phyloP scores from a whole-genome alignment of 306 rosid genomes.

The Phaseolus lunatus region DNA sequence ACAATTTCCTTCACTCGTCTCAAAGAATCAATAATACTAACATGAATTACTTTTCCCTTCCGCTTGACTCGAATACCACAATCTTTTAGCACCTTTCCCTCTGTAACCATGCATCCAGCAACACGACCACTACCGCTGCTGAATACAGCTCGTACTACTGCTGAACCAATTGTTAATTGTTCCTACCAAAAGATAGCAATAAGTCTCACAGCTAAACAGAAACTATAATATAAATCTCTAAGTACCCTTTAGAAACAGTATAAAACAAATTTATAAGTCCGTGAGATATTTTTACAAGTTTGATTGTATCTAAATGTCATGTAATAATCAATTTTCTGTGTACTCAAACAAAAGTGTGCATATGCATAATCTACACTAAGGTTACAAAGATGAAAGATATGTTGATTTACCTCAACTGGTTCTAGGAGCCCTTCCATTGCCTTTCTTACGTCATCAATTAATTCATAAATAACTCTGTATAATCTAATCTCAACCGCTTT shows the following conservation, averaged over 20 bases:
- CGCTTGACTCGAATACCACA: conserved; percentile 85
- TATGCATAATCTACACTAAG: conserved; percentile 28
- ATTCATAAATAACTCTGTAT: conserved; percentile 93
- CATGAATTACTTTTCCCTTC: conserved; percentile 68
- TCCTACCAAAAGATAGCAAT: conserved; percentile 64
- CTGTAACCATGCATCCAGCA: conserved; percentile 94
- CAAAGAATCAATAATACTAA: conserved; percentile 80
- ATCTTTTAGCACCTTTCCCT: conserved; percentile 76
- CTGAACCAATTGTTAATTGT: conserved; percentile 78
- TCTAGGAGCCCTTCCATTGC: conserved; percentile 99
- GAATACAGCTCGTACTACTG: conserved; percentile 83
- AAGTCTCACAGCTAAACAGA: conserved; percentile 17
- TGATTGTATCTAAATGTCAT: conserved; percentile 22
- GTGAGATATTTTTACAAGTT: conserved; percentile 15
- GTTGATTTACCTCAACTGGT: conserved; percentile 74
- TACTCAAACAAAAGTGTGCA: conserved; percentile 31
- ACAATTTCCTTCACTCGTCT: conserved; percentile 92
- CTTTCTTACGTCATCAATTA: conserved; percentile 85
- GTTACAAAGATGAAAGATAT: conserved; percentile 21
- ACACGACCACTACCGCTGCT: conserved; percentile 96
- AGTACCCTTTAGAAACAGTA: conserved; percentile 19
- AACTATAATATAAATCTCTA: conserved; percentile 10
- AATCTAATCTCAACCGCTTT: conserved; percentile 90
- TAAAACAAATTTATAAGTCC: not conserved
- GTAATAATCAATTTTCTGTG: not conserved